Evolutionary conservation across 2,329 filamentous ascomycete species (phyloP).

Genomic region (Cordyceps pruinosa): DNA sequence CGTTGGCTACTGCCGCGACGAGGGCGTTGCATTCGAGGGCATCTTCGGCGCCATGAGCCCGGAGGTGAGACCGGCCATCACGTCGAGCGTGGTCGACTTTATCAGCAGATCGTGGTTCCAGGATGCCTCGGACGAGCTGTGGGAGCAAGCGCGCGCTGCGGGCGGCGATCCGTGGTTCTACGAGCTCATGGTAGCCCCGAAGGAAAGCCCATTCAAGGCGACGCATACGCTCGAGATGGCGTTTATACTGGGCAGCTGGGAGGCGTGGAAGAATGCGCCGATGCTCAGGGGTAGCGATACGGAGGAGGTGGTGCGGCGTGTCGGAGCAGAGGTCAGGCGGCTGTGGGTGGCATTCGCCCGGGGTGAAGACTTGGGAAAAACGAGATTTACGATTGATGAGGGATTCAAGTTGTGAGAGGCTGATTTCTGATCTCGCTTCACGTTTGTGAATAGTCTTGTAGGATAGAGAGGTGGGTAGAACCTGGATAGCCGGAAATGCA

Average conservation of each 20-base stretch:
- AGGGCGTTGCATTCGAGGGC: conserved; percentile 10
- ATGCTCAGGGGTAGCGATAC: conserved; percentile 13
- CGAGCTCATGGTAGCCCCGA: conserved; percentile 9
- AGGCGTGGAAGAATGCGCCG: conserved; percentile 17
- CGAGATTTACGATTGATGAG: conserved; percentile 9
- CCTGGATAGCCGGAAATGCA: too few relatives aligned
- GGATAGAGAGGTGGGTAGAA: too few relatives aligned
- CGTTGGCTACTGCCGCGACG: conserved; percentile 8
- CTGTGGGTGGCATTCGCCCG: conserved; percentile 16
- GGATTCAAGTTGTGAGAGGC: not conserved
- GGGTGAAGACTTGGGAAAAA: not conserved
- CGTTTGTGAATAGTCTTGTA: too few relatives aligned
- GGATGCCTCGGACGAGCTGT: not conserved
- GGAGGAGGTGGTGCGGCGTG: conserved; percentile 2
- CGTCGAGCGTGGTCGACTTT: not conserved
- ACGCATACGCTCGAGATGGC: conserved; percentile 17
- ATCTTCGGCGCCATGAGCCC: not conserved
- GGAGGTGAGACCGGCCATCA: not conserved
- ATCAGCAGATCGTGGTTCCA: not conserved
- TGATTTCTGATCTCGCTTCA: not conserved
- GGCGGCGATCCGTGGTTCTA: conserved; percentile 13
- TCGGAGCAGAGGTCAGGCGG: conserved; percentile 12
- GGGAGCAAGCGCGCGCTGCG: not conserved
- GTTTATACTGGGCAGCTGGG: conserved; percentile 14
- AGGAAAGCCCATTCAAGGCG: conserved; percentile 6